Evolutionary conservation across 306 rosid genomes (phyloP), one percentile per base, ranked within the genome.

Genomic region (Fragaria nilgerrensis): DNA sequence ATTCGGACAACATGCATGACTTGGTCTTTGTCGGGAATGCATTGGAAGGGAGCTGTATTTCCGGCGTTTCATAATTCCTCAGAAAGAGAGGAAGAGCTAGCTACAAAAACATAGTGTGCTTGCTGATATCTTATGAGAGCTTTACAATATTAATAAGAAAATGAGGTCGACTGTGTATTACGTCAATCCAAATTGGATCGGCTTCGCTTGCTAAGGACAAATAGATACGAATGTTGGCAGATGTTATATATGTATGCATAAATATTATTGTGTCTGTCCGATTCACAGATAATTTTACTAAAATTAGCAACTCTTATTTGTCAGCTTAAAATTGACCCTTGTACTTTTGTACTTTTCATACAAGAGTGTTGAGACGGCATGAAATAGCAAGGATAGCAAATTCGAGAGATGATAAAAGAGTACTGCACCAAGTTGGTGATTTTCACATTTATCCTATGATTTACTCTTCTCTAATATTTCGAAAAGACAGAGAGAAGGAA

Each of bases 1-100:
- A 16, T 50, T 63, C 37, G 45, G 58, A 66, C 74, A 72, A 58
- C 68, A 27, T 62, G 70, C 48, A n/a, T 34, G 68, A 78, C 70
- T 62, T 53, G 74, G 71, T 80, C 62, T n/a, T 20, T 37, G 55
- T 23, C 20, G 49, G 50, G 44, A n/a, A 62, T 9, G 36, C 50
- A 68, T 47, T 9, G 61, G 67, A 62, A 39, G 15, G 65, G 68
- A 75, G 32, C 72, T 65, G 63, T 19, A 75, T 4, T 32, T 64
- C 49, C 8, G 22, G 39, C 22, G 22, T 20, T 15, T 22, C 13
- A 20, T 8, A 48, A 14, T 48, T 34, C 68, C 16, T 75, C 22
- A 32, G 43, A 53, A 55, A 9, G 9, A n/a, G 27, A 22, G 5
- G 29, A 58, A 58, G 34, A 58, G 34, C 16, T 45, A 73, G 36